phyloP scores from a whole-genome alignment of 2,329 filamentous ascomycete species.

The Magnaporthiopsis incrustans region DNA sequence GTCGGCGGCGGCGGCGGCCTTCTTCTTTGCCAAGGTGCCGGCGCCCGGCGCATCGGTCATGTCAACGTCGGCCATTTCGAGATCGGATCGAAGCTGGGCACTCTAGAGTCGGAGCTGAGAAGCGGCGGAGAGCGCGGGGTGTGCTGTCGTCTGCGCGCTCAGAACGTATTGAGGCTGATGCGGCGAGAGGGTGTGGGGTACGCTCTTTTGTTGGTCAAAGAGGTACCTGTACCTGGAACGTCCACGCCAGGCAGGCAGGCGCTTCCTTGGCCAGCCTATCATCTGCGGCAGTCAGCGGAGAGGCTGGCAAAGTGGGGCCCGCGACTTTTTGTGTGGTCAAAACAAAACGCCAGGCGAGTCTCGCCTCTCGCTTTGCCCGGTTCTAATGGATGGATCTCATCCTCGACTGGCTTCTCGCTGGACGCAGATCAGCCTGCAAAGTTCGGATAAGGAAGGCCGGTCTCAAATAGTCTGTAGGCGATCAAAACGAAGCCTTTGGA shows the following conservation, averaged over 20 bases:
- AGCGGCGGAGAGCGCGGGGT: neutral
- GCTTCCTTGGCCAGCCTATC: neutral
- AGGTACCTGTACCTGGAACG: neutral
- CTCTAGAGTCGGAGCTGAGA: neutral
- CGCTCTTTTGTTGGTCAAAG: neutral
- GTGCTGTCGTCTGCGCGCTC: neutral
- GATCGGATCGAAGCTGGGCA: constrained; percentile 2
- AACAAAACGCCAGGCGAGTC: too few species aligned
- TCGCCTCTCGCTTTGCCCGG: too few species aligned
- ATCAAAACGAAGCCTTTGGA: too few species aligned
- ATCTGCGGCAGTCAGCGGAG: neutral
- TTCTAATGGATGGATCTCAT: too few species aligned
- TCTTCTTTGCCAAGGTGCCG: constrained; percentile 47
- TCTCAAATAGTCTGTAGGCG: too few species aligned
- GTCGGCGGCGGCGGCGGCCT: constrained; percentile 25
- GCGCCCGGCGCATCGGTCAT: constrained; percentile 76
- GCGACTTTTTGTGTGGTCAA: neutral
- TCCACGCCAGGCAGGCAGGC: neutral
- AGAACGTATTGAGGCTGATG: neutral
- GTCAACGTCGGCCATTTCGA: constrained; percentile 83
- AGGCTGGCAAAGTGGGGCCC: neutral
- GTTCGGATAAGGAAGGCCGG: too few species aligned
- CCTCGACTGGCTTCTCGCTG: too few species aligned
- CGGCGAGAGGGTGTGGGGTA: neutral
- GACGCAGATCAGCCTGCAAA: too few species aligned